These are phyloP conservation scores for Tylopilus sp. DNA, from an alignment of 768 basidiomycete genomes.

Conservation along the genomic window DNA sequence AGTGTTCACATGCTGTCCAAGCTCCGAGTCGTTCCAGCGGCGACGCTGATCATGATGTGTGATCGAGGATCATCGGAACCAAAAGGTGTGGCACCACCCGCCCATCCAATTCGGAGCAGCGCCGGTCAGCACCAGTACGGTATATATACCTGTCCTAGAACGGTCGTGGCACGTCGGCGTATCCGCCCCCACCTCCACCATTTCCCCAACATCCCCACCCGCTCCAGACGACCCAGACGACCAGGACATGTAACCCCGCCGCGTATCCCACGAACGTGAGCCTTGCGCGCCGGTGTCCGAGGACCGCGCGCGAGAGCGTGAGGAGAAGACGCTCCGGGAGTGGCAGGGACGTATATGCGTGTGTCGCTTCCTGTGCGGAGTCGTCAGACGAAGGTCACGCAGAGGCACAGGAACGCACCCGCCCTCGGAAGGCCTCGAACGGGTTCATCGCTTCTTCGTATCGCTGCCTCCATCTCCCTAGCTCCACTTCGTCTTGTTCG, in stretches of 20 bases:
- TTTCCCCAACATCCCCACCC: conserved; percentile 64
- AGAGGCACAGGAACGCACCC: conserved; percentile 52
- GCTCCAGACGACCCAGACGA: conserved; percentile 60
- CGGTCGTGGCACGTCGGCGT: conserved; percentile 14
- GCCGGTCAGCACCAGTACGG: no score
- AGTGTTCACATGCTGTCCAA: no score
- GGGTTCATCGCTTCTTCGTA: conserved; percentile 99
- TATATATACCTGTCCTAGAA: conserved; percentile 8
- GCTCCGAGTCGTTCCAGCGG: no score
- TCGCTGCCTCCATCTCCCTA: conserved; percentile 84
- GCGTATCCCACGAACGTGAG: conserved; percentile 90
- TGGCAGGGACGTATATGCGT: conserved; percentile 89
- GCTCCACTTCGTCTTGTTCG: conserved; percentile 51
- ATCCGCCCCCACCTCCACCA: conserved; percentile 36
- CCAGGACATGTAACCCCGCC: conserved; percentile 71
- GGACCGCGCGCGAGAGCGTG: conserved; percentile 76
- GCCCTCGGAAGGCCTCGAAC: conserved; percentile 94
- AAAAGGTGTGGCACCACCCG: no score
- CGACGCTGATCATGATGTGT: no score
- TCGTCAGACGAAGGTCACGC: not conserved
- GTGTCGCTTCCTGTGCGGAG: conserved; percentile 78
- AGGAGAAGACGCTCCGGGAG: conserved; percentile 88
- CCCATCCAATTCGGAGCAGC: no score
- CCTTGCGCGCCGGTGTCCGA: conserved; percentile 88
- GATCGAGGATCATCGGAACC: no score